phyloP scores from a whole-genome alignment of 208 protist species.

The Phytomonas francai region DNA sequence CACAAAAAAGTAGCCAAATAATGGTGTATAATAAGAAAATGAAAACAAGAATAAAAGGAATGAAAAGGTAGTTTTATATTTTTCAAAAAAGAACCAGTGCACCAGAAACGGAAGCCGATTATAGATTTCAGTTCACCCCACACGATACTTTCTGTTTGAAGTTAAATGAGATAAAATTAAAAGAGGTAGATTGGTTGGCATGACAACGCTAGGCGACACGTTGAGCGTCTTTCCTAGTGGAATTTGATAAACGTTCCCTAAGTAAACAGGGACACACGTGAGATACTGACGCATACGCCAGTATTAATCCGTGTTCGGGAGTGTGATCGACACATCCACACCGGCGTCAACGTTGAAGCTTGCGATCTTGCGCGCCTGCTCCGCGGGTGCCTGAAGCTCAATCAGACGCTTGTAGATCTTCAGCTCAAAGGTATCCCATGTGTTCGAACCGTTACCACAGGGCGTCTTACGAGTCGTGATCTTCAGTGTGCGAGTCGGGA shows the following conservation, averaged over 20 bases:
- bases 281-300: not conserved
- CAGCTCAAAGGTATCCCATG: constrained; percentile 99
- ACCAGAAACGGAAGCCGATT: not conserved
- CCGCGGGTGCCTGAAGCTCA: constrained; percentile 90
- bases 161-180: constrained; percentile 11
- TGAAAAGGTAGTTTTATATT: not conserved
- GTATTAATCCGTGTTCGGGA: constrained; percentile 21
- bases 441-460: constrained; percentile 99
- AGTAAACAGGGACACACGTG: constrained; percentile 2
- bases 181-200: constrained; percentile 17
- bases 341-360: constrained; percentile 83
- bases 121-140: not conserved
- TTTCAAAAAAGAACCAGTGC: not conserved
- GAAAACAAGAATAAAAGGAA: not conserved
- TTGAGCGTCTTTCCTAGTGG: not conserved
- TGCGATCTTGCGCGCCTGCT: constrained; percentile 90
- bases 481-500: constrained; percentile 97
- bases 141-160: not conserved
- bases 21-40: not conserved
- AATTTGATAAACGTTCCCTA: not conserved
- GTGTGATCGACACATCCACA: constrained; percentile 84
- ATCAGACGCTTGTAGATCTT: constrained; percentile 99
- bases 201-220: constrained; percentile 21
- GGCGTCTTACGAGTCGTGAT: constrained; percentile 99
- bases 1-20: too few species aligned